Evolutionary conservation across 768 basidiomycete genomes (phyloP), one percentile per base, ranked within the genome.

Genomic region (Tulasnella sp.): DNA sequence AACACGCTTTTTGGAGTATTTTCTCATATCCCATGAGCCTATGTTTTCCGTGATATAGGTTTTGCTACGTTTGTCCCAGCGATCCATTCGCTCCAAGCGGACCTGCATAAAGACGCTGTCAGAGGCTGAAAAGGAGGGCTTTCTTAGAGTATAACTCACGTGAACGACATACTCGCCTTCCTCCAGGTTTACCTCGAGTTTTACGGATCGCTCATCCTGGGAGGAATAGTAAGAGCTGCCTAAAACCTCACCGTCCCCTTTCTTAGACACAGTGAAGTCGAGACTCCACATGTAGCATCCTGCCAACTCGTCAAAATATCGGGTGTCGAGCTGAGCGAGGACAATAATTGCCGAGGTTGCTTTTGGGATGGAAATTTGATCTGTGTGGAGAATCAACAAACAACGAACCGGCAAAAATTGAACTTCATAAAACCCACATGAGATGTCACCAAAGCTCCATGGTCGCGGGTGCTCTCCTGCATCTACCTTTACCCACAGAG

Each of bases 401-500:
- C 29, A 27, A 5, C 27, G 37, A 0, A 3, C 12, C 8, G 3
- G 33, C 16, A 15, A 33, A 9, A 32, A 35, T 20, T 24, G 12
- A 19, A 16, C 8, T 15, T 9, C 28, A 5, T n/a, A 29, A 5
- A 13, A 48, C 74, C 31, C 54, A 76, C 75, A 77, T 5, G 73
- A 70, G 5, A 78, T 66, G 54, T 78, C 75, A 15, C 75, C 75
- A 43, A 67, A 75, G 5, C 69, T 68, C 72, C 73, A 77, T 0
- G 74, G 73, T 32, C 69, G 47, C 13, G 71, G 68, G 29, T 71
- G 63, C 7, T 70, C 66, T n/a, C 68, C 65, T 5, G 61, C 58
- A 5, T 62, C 65, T 13, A 72, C 71, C 33, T 69, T 65, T 3
- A 75, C 62, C 74, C 73, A 75, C 35, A 71, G 70, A 9, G 69